Conservation (phyloP, 768 basidiomycete genomes). For the Kwoniella bestiolae region DNA sequence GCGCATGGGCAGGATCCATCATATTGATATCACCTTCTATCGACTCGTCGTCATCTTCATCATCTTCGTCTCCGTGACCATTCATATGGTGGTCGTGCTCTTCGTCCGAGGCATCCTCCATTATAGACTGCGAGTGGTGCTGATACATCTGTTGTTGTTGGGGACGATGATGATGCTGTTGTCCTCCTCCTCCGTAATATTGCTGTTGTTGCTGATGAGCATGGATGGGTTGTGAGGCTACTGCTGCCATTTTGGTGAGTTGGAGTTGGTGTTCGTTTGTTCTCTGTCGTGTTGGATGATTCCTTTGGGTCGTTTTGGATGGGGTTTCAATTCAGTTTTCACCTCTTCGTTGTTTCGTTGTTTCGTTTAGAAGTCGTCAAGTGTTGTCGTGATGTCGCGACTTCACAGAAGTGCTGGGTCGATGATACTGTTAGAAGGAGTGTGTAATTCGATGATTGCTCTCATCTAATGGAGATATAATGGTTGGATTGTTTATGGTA, state of each 20-base stretch:
- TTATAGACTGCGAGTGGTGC: conserved; percentile 66
- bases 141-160: conserved; percentile 15
- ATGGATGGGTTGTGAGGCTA: conserved; percentile 21
- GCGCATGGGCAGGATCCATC: conserved; percentile 57
- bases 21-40: conserved; percentile 63
- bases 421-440: not conserved
- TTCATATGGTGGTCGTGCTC: conserved; percentile 66
- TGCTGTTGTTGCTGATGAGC: conserved; percentile 10
- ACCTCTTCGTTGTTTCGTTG: not conserved
- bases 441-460: not conserved
- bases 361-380: not conserved
- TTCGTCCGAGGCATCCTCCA: conserved; percentile 75
- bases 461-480: not conserved
- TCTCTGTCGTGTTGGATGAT: not conserved
- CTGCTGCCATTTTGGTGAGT: conserved; percentile 19
- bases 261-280: not conserved
- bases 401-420: not conserved
- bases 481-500: not conserved
- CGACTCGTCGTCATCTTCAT: conserved; percentile 63
- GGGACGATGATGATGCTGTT: conserved; percentile 4
- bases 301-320: not conserved
- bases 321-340: not conserved
- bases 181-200: not conserved
- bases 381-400: not conserved
- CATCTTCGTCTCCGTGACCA: conserved; percentile 10